Percentiles rank a stretch among this genome's conserved stretches.
Conservation (phyloP, 768 basidiomycete species). For the Strobilomyces dryophilus region DNA sequence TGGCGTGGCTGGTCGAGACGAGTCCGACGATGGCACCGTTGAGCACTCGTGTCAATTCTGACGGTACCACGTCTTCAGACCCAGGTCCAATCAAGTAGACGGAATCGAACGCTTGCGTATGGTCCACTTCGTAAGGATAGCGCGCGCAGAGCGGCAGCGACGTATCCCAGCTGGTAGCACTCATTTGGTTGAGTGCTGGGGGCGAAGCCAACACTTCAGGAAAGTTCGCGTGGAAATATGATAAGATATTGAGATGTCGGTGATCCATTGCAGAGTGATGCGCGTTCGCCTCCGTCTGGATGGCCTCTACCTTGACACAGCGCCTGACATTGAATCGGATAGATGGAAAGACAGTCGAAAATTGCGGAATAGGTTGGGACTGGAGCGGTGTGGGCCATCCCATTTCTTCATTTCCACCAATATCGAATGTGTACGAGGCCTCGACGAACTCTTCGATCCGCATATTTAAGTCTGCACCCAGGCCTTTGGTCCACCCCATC, state of each 20-base stretch:
- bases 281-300: conserved; percentile 35
- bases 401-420: conserved; percentile 20
- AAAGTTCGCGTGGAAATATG: conserved; percentile 66
- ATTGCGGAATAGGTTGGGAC: conserved; percentile 4
- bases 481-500: conserved; percentile 95
- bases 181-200: conserved; percentile 29
- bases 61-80: conserved; percentile 69
- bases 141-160: conserved; percentile 60
- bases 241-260: conserved; percentile 64
- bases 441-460: conserved; percentile 65
- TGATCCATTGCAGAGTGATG: conserved; percentile 55
- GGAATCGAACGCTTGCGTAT: conserved; percentile 50
- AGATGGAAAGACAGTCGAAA: not conserved
- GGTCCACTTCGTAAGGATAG: conserved; percentile 71
- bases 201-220: conserved; percentile 29
- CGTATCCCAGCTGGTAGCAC: conserved; percentile 60
- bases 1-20: conserved; percentile 32
- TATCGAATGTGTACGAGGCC: conserved; percentile 38
- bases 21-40: conserved; percentile 82
- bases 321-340: not conserved
- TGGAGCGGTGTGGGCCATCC: conserved; percentile 16
- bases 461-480: conserved; percentile 74
- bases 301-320: conserved; percentile 34
- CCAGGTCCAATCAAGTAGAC: conserved; percentile 72
- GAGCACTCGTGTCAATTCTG: conserved; percentile 67